Conservation (phyloP, 495 filamentous ascomycete genomes). For the Chaetomium fimeti region DNA sequence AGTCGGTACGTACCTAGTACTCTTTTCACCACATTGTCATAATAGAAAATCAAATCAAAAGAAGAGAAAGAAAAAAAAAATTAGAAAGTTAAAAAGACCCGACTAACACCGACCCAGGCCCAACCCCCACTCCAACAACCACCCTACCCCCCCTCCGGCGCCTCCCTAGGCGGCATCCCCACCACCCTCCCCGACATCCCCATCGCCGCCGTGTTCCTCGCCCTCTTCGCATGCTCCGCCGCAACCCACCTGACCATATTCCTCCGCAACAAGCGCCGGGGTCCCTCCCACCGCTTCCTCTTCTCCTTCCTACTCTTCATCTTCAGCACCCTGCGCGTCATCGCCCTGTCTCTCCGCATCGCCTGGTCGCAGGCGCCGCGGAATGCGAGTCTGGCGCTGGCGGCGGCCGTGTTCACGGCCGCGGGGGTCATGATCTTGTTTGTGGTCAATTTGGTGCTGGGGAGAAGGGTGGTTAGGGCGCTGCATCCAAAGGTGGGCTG, state of each 20-base stretch:
- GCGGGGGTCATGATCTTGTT: slow-evolving; percentile 75
- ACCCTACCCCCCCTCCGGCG: slow-evolving; percentile 38
- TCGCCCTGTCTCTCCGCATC: slow-evolving; percentile 64
- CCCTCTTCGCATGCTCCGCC: slow-evolving; percentile 59
- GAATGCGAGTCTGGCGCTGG: slow-evolving; percentile 61
- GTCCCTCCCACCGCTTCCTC: slow-evolving; percentile 62
- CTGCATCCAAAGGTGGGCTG: slow-evolving; percentile 71
- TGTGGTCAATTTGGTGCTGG: slow-evolving; percentile 74
- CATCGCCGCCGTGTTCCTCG: slow-evolving; percentile 62
- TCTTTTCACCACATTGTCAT: not conserved
- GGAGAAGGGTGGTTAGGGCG: slow-evolving; percentile 71
- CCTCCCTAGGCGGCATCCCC: slow-evolving; percentile 60
- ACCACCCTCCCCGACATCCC: slow-evolving; percentile 58
- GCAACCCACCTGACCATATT: slow-evolving; percentile 62
- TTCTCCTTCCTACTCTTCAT: slow-evolving; percentile 66
- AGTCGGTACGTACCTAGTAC: not conserved
- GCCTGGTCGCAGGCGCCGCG: slow-evolving; percentile 50
- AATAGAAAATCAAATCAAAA: no score
- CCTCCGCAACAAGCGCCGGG: slow-evolving; percentile 50
- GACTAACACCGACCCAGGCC: not conserved
- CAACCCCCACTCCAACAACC: slow-evolving; percentile 25
- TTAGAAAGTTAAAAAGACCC: no score
- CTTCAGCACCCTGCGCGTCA: slow-evolving; percentile 71
- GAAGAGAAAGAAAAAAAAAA: no score
- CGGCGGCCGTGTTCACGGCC: slow-evolving; percentile 68